Evolutionary conservation across 2,329 filamentous ascomycete species (phyloP).

Genomic region (Apiospora malaysiana): DNA sequence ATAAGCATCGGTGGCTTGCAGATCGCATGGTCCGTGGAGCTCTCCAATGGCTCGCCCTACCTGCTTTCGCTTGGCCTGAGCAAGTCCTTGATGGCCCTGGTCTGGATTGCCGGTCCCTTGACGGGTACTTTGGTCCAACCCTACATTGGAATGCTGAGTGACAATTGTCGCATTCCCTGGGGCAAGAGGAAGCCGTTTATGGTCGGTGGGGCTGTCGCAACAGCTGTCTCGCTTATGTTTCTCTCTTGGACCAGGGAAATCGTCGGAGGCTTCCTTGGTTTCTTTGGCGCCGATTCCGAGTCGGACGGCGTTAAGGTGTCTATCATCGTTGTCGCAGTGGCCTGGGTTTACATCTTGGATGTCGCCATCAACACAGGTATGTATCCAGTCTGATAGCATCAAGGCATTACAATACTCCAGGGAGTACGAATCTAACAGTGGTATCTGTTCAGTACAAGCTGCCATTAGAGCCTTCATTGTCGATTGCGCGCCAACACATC

Average conservation of each 20-base stretch:
- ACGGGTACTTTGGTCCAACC: constrained; percentile 82
- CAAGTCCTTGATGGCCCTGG: constrained; percentile 81
- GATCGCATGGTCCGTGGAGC: constrained; percentile 93
- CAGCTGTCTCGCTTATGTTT: constrained; percentile 69
- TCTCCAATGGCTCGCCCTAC: constrained; percentile 90
- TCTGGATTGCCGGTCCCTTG: constrained; percentile 84
- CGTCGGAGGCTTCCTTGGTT: constrained; percentile 67
- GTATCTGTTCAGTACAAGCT: constrained; percentile 71
- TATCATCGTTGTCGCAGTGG: constrained; percentile 79
- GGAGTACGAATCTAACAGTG: constrained; percentile 21
- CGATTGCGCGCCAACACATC: constrained; percentile 88
- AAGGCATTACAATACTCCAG: too few species aligned
- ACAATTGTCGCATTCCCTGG: constrained; percentile 76
- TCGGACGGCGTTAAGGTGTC: constrained; percentile 67
- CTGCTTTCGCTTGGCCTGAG: constrained; percentile 80
- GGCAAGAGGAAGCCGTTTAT: constrained; percentile 85
- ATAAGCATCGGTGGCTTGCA: constrained; percentile 88
- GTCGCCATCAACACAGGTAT: constrained; percentile 91
- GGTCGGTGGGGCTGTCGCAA: constrained; percentile 71
- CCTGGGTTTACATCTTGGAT: constrained; percentile 89
- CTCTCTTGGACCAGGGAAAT: constrained; percentile 78
- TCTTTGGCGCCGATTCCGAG: constrained; percentile 74
- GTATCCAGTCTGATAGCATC: constrained; percentile 31
- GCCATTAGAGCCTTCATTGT: constrained; percentile 91
- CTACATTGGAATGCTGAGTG: constrained; percentile 81